phyloP scores from a whole-genome alignment of 2,329 filamentous ascomycete genomes.

The Colletotrichum camelliae region DNA sequence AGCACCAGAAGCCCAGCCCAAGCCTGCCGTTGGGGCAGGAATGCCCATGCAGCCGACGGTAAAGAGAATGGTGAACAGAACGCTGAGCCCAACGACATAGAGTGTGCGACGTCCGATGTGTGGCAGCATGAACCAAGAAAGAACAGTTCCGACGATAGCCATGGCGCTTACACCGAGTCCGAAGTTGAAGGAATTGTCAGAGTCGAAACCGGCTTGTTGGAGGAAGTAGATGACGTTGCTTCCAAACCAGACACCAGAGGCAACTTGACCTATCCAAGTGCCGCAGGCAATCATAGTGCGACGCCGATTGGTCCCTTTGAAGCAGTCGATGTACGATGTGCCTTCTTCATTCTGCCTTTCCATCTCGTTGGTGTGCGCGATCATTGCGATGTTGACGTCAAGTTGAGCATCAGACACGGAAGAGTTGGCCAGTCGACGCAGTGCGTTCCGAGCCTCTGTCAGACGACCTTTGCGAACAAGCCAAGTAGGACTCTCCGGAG shows the following conservation, averaged over 20 bases:
- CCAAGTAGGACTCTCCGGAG: not conserved
- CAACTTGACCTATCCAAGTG: not conserved
- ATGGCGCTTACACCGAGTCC: not conserved
- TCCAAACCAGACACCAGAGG: not conserved
- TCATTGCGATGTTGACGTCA: constrained; percentile 22
- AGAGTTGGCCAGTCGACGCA: not conserved
- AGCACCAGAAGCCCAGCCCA: not conserved
- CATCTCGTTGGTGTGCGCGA: constrained; percentile 28
- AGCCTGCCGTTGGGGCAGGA: not conserved
- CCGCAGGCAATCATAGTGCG: constrained; percentile 28
- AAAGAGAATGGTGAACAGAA: not conserved
- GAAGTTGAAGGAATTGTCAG: not conserved
- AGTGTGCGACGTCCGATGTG: not conserved
- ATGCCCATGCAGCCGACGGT: not conserved
- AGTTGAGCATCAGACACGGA: not conserved
- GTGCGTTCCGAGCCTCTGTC: not conserved
- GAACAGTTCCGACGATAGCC: not conserved
- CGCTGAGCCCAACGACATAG: not conserved
- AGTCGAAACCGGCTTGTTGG: not conserved
- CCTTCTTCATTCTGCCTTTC: not conserved
- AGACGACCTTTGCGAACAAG: not conserved
- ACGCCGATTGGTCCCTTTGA: constrained; percentile 26
- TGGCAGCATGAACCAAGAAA: not conserved
- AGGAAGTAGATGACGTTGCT: not conserved
- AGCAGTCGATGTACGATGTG: constrained; percentile 1